Evolutionary conservation across 2,329 filamentous ascomycete genomes (phyloP).

Genomic region (Fusarium illudens): DNA sequence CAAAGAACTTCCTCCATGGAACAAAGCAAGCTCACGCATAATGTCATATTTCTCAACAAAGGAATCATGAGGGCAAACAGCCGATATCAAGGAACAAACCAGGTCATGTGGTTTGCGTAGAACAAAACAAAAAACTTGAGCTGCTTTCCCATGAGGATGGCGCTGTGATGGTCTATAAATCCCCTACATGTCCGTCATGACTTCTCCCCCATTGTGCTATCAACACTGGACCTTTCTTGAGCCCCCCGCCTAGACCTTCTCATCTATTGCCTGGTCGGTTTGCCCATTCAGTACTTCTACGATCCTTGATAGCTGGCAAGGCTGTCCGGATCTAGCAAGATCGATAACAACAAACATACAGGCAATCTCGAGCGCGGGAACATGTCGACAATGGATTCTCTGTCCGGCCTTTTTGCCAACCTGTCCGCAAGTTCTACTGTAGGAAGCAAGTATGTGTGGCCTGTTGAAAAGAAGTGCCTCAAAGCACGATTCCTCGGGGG

Average conservation of each 20-base stretch:
- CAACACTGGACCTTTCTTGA: background rate
- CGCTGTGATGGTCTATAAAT: background rate
- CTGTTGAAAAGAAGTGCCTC: background rate
- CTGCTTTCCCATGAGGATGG: background rate
- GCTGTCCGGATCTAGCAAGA: no score
- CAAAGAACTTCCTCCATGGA: background rate
- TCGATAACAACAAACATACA: background rate
- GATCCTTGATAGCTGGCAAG: no score
- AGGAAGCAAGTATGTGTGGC: background rate
- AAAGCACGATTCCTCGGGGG: background rate
- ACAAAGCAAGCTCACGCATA: background rate
- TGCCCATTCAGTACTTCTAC: no score
- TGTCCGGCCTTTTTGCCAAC: no score
- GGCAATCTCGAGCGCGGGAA: background rate
- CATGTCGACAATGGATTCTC: background rate
- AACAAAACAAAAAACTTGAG: background rate
- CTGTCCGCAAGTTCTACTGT: background rate
- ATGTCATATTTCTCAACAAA: background rate
- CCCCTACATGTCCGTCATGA: background rate
- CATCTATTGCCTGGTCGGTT: no score
- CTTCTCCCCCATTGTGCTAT: background rate
- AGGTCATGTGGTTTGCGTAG: background rate
- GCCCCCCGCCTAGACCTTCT: no score
- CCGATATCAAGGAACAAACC: background rate
- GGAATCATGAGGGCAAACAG: background rate